Conservation (phyloP, 768 basidiomycete species). For the Mycena sanguinolenta region DNA sequence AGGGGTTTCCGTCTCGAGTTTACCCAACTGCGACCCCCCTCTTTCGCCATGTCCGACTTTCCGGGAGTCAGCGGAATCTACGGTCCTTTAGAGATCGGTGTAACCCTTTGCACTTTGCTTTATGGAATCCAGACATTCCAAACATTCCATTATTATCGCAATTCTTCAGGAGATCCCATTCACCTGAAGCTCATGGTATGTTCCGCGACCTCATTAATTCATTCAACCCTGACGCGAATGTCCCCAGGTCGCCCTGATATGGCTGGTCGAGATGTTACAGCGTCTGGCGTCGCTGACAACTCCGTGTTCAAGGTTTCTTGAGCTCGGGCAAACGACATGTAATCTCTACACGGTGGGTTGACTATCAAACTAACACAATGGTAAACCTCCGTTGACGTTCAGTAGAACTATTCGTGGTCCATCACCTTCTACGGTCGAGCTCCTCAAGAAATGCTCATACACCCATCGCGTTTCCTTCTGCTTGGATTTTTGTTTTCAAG, state of each 20-base stretch:
- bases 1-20: too few species aligned
- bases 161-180: background rate
- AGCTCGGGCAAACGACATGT: background rate
- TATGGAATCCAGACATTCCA: background rate
- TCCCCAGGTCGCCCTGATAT: background rate
- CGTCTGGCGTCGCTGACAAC: background rate
- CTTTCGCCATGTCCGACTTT: background rate
- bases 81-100: background rate
- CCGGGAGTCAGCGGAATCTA: background rate
- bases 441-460: background rate
- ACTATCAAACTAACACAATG: background rate
- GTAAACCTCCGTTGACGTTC: background rate
- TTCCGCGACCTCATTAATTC: background rate
- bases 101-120: background rate
- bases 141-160: background rate
- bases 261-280: too few species aligned
- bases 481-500: background rate
- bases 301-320: background rate
- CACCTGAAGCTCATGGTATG: background rate
- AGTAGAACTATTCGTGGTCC: background rate
- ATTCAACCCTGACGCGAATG: background rate
- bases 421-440: background rate
- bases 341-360: background rate
- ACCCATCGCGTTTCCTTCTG: background rate
- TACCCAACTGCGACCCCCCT: too few species aligned